Conservation (phyloP, 2,329 filamentous ascomycete species). For the Knufia petricola region DNA sequence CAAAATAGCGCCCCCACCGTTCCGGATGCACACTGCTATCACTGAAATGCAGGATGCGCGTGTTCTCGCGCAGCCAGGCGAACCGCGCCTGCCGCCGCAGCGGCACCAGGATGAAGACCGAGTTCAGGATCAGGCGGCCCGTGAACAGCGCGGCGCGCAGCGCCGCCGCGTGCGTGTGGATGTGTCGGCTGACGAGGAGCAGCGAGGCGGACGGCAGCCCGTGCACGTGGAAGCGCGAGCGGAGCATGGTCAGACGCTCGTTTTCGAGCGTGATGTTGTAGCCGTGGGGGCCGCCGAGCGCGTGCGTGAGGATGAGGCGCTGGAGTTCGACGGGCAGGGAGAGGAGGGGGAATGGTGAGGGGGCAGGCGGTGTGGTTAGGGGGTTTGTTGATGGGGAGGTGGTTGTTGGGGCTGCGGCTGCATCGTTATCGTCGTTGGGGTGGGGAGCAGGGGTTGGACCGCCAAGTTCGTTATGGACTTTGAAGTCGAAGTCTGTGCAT, state of each 20-base stretch:
- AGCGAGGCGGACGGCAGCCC: background rate
- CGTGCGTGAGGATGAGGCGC: constrained; percentile 6
- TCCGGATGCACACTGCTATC: constrained; percentile 5
- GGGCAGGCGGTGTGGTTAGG: background rate
- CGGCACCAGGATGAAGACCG: constrained; percentile 5
- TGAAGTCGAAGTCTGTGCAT: too few species aligned
- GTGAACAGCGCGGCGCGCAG: constrained; percentile 1
- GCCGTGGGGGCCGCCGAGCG: background rate
- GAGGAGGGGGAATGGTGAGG: background rate
- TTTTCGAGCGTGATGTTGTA: constrained; percentile 8
- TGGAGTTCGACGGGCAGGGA: constrained; percentile 7
- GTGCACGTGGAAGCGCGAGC: constrained; percentile 5
- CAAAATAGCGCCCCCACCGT: constrained; percentile 6
- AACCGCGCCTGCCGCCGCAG: background rate
- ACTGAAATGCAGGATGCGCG: constrained; percentile 2
- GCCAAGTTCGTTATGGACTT: too few species aligned
- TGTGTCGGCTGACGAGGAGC: background rate
- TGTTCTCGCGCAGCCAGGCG: constrained; percentile 1
- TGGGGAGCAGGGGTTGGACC: too few species aligned
- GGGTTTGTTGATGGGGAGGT: background rate
- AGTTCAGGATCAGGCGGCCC: constrained; percentile 2
- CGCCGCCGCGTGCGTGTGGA: background rate
- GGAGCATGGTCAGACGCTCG: constrained; percentile 5
- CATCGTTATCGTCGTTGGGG: too few species aligned
- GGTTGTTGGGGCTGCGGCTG: too few species aligned